Evolutionary conservation across 306 rosid genomes (phyloP).

Genomic region (Fragaria ananassa): DNA sequence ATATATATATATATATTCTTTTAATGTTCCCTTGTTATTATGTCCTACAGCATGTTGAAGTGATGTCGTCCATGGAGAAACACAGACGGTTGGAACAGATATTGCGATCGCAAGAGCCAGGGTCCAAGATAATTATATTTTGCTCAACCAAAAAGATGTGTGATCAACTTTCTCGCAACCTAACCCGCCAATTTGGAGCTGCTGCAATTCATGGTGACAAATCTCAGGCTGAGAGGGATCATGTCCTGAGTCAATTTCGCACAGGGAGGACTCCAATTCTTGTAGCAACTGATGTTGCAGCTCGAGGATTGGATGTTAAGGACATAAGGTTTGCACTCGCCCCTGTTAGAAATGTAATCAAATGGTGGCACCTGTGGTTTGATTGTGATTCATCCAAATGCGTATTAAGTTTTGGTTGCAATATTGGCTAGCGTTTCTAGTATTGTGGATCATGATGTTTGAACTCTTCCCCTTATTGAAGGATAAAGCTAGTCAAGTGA

Average conservation of each 20-base stretch:
- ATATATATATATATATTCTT: neutral
- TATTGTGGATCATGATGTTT: neutral
- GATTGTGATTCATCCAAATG: neutral
- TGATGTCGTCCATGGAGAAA: conserved; percentile 66
- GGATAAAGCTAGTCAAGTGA: neutral
- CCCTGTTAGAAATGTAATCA: neutral
- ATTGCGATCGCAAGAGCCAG: conserved; percentile 88
- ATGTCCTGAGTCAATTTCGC: conserved; percentile 79
- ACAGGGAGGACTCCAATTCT: conserved; percentile 89
- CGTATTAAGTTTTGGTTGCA: neutral
- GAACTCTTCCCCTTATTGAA: neutral
- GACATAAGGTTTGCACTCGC: conserved; percentile 72
- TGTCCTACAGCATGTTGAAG: conserved; percentile 73
- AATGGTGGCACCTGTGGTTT: neutral
- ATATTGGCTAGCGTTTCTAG: neutral
- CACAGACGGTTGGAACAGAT: conserved; percentile 81
- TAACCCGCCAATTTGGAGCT: conserved; percentile 90
- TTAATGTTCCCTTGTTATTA: conserved; percentile 11
- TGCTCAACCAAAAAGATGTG: conserved; percentile 99
- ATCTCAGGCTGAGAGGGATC: conserved; percentile 94
- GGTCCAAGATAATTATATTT: conserved; percentile 84
- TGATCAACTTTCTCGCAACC: conserved; percentile 93
- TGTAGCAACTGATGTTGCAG: conserved; percentile 99
- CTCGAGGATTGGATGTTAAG: conserved; percentile 90
- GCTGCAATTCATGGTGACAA: conserved; percentile 99